Evolutionary conservation across 257 asterid genomes (phyloP), one percentile per base, ranked within the genome.

Genomic region (Cruciata laevipes): DNA sequence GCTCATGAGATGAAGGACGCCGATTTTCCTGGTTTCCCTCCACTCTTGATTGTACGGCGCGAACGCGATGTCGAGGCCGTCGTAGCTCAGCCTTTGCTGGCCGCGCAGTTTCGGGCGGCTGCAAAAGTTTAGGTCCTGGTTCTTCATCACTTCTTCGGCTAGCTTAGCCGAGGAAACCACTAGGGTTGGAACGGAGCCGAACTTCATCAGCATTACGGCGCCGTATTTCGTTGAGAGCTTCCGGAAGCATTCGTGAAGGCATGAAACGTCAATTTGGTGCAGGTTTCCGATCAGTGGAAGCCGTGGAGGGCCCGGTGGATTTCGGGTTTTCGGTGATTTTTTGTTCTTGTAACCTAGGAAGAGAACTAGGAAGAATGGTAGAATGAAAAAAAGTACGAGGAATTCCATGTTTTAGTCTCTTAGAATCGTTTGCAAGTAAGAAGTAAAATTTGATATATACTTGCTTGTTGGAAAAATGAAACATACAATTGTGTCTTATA

Each of bases 301-400:
- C 60, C 27, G 6, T 18, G 30, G 60, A 53, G 60, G 60, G 60
- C 60, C 60, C 7, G 60, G 60, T 53, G 60, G 60, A 53, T 18
- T 53, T 18, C 6, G 27, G 9, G 27, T 53, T 53, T 47, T 16
- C 20, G 2, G 55, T 2, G 21, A 17, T 47, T 4, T 4, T 14
- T n/a, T 20, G 60, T 18, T n/a, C 14, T 20, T 18, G 60, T 6
- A 53, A 53, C 1, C 14, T 27, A 18, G 27, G 60, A 18, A 53
- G 55, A 17, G 16, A 17, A 47, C 1, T 9, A 18, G 30, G 5
- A 18, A 20, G 60, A 20, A 21, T 0, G 13, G 20, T 53, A 16
- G 55, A 4, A 47, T 5, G 44, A 38, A 1, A 18, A 42, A 7
- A 10, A 37, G 42, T 3, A 37, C 10, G 55, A 16, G n/a, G 7